phyloP scores from a whole-genome alignment of 345 rosid species.

The Arabis alpina region DNA sequence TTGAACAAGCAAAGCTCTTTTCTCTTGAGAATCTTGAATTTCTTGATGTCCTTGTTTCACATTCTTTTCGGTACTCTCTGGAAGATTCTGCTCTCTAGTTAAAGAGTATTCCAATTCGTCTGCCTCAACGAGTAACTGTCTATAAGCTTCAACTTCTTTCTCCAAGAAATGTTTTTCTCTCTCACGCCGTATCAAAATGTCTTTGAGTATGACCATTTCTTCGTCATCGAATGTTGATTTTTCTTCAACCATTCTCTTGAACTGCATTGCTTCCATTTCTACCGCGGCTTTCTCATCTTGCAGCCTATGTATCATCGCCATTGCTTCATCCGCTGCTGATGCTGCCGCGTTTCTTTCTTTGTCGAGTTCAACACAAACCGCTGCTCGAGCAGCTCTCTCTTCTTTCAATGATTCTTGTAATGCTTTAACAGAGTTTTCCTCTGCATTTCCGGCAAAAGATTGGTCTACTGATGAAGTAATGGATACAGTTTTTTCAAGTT shows the following conservation, averaged over 20 bases:
- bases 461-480: slow-evolving; percentile 23
- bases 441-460: slow-evolving; percentile 31
- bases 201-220: slow-evolving; percentile 80
- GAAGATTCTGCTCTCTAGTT: slow-evolving; percentile 14
- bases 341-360: slow-evolving; percentile 79
- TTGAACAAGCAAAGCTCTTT: slow-evolving; percentile 50
- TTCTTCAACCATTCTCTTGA: slow-evolving; percentile 76
- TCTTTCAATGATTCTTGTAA: slow-evolving; percentile 53
- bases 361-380: slow-evolving; percentile 66
- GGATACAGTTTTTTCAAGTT: slow-evolving; percentile 29
- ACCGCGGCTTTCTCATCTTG: slow-evolving; percentile 72
- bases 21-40: slow-evolving; percentile 39
- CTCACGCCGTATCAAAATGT: slow-evolving; percentile 70
- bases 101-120: slow-evolving; percentile 45
- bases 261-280: slow-evolving; percentile 80
- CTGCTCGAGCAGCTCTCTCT: slow-evolving; percentile 53
- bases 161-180: slow-evolving; percentile 74
- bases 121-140: slow-evolving; percentile 44
- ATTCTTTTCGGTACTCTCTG: slow-evolving; percentile 5
- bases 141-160: slow-evolving; percentile 69
- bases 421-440: slow-evolving; percentile 37
- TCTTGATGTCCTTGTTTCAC: slow-evolving; percentile 26
- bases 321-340: slow-evolving; percentile 76
- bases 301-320: slow-evolving; percentile 73
- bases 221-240: slow-evolving; percentile 72